Conservation (phyloP, 768 basidiomycete genomes). For the Lactarius sanguifluus region DNA sequence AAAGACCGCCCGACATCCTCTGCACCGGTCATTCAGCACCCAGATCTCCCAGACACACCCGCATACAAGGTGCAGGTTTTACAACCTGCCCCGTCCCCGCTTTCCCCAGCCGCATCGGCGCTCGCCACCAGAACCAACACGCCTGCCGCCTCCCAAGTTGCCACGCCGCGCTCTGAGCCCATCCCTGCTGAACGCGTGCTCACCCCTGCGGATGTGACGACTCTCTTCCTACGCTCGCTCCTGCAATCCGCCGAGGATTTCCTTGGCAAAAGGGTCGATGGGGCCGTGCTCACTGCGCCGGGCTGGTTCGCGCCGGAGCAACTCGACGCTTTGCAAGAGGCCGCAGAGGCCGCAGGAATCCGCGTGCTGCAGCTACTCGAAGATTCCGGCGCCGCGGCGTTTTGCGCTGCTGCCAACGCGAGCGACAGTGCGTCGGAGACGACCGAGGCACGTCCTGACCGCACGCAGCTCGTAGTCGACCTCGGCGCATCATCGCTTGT, state of each 20-base stretch:
- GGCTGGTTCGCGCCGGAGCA: constrained; percentile 70
- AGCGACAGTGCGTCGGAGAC: constrained; percentile 43
- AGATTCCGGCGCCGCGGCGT: constrained; percentile 76
- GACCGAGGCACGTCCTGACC: constrained; percentile 50
- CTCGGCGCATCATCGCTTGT: constrained; percentile 73
- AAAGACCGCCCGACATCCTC: constrained; percentile 52
- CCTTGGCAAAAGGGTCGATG: constrained; percentile 73
- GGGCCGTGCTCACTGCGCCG: constrained; percentile 84
- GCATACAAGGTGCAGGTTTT: constrained; percentile 85
- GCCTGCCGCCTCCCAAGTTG: constrained; percentile 62
- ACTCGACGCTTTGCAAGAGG: constrained; percentile 65
- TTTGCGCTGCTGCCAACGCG: constrained; percentile 40
- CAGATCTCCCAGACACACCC: constrained; percentile 64
- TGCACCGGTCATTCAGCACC: constrained; percentile 76
- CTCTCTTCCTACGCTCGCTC: constrained; percentile 83
- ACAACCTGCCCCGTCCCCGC: constrained; percentile 71
- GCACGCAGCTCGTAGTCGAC: constrained; percentile 80
- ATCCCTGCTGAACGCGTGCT: constrained; percentile 64
- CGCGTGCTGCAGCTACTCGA: constrained; percentile 84
- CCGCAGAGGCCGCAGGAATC: constrained; percentile 79
- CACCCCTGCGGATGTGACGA: constrained; percentile 78
- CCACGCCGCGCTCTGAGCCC: constrained; percentile 77
- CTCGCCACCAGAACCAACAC: constrained; percentile 52
- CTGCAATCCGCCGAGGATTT: constrained; percentile 88
- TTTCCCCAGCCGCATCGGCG: constrained; percentile 45